Conservation (phyloP, 2,329 filamentous ascomycete genomes). For the Diaporthe amygdali region DNA sequence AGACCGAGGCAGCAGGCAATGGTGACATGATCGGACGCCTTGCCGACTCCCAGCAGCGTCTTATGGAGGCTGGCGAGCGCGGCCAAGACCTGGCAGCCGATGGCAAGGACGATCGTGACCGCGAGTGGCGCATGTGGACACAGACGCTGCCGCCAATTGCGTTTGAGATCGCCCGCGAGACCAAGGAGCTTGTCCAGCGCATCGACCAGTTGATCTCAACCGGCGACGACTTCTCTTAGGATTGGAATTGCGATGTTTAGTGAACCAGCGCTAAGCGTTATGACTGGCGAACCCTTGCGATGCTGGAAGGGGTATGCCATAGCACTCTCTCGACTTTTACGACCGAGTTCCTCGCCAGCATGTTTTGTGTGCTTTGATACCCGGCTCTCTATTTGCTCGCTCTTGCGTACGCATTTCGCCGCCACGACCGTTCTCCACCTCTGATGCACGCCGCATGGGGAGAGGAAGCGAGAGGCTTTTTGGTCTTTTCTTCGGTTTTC, state of each 20-base stretch:
- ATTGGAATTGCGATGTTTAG: constrained; percentile 26
- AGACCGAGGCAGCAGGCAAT: constrained; percentile 64
- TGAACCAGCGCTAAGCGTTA: constrained; percentile 10
- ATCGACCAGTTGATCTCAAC: constrained; percentile 33
- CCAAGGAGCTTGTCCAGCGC: constrained; percentile 69
- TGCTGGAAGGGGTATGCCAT: background rate
- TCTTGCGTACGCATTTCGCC: background rate
- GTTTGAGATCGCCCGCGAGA: constrained; percentile 85
- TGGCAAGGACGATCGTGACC: constrained; percentile 55
- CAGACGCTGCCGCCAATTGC: constrained; percentile 80
- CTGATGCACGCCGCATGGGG: background rate
- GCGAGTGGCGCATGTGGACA: constrained; percentile 68
- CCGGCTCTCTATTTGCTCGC: background rate
- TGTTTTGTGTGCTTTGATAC: constrained; percentile 17
- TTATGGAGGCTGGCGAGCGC: constrained; percentile 67
- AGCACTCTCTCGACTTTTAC: background rate
- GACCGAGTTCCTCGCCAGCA: background rate
- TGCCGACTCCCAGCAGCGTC: constrained; percentile 65
- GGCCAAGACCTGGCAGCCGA: constrained; percentile 63
- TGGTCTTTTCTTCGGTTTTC: background rate
- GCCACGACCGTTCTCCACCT: background rate
- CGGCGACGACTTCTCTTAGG: constrained; percentile 34
- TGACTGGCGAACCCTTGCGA: background rate
- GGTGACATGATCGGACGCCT: constrained; percentile 62
- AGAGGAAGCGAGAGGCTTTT: background rate